phyloP scores from a whole-genome alignment of 768 basidiomycete genomes.

The Hemileccinum rubropunctum region DNA sequence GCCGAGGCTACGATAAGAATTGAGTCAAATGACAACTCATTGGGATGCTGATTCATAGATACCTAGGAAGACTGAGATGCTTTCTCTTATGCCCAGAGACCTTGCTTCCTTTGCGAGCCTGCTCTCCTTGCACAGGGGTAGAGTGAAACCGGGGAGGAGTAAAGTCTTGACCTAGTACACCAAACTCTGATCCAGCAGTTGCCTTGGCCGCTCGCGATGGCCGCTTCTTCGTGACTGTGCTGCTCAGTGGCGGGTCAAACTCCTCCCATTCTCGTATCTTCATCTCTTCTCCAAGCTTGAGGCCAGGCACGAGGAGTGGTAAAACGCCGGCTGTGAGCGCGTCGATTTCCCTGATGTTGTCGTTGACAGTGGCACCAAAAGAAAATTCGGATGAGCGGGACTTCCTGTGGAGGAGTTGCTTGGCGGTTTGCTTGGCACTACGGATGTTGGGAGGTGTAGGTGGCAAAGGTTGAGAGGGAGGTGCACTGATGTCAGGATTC shows the following conservation, averaged over 20 bases:
- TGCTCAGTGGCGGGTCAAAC: constrained; percentile 35
- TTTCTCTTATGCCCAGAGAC: constrained; percentile 55
- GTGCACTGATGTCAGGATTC: constrained; percentile 41
- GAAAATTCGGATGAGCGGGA: constrained; percentile 65
- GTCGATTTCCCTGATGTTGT: constrained; percentile 61
- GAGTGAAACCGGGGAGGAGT: constrained; percentile 59
- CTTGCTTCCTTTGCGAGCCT: constrained; percentile 38
- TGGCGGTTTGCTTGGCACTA: constrained; percentile 45
- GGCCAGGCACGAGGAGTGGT: constrained; percentile 64
- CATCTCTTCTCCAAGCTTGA: constrained; percentile 56
- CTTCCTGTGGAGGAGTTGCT: constrained; percentile 52
- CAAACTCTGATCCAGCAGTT: constrained; percentile 24
- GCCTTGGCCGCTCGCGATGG: constrained; percentile 17
- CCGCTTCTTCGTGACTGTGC: constrained; percentile 38
- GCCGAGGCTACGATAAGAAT: constrained; percentile 44
- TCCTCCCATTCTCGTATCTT: constrained; percentile 47
- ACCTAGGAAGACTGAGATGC: constrained; percentile 68
- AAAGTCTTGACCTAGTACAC: constrained; percentile 38
- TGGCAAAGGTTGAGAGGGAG: constrained; percentile 67
- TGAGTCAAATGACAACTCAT: neutral
- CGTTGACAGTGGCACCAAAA: constrained; percentile 52
- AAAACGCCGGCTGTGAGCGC: constrained; percentile 67
- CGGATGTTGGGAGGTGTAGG: constrained; percentile 71
- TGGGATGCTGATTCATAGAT: neutral
- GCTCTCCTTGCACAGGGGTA: constrained; percentile 48